Base-by-base conservation (phyloP, 1,284 basidiomycete species). In the Heterobasidion occidentale region DNA sequence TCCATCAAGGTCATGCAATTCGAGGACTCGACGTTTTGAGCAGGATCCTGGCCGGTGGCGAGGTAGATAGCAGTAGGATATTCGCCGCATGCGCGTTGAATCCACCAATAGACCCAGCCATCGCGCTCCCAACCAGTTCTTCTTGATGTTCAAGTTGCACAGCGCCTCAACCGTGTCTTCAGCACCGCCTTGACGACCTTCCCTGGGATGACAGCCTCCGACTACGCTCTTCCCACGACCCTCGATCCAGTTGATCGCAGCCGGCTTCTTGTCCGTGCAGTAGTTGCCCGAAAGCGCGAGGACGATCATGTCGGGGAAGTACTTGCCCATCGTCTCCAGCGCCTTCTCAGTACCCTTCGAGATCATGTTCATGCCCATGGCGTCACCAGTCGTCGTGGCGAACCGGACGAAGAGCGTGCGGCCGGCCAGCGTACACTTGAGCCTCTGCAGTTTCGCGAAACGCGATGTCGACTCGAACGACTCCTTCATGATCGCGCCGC, bases 351-450 rank as follows among this genome's bases (percentile, higher is more conserved):
- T 94, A 7, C 94, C 94, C 73, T 96, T 96, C 33, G 88, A 90
- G 68, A 94, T 93, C 96, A 99, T 99, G 78, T 99, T 99, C 97
- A 99, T 99, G 36, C 96, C 96, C 96, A 99, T 99, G 35, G 96
- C 97, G 68, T 99, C 97, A 56, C 97, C 97, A 0, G 97, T 99
- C 54, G 80, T 88, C 58, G 94, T 98, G 51, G 91, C 91, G 67
- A 99, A 98, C 51, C 97, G 84, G n/a, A 98, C 88, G 70, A 89
- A 99, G 45, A 99, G 76, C 44, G 94, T 98, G 46, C 94, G 80
- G 20, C 94, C 94, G 2, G 94, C 94, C 67, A 96, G 76, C 1
- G 88, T 89, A 52, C 85, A 86, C 78, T 95, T 94, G 64, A 97
- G 77, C 54, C 78, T 80, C 71, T 88, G 84, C 54, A 98, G 71